These are phyloP conservation scores for Acanthochlamys bracteata DNA, from an alignment of 106 monocot species.

Conservation along the genomic window DNA sequence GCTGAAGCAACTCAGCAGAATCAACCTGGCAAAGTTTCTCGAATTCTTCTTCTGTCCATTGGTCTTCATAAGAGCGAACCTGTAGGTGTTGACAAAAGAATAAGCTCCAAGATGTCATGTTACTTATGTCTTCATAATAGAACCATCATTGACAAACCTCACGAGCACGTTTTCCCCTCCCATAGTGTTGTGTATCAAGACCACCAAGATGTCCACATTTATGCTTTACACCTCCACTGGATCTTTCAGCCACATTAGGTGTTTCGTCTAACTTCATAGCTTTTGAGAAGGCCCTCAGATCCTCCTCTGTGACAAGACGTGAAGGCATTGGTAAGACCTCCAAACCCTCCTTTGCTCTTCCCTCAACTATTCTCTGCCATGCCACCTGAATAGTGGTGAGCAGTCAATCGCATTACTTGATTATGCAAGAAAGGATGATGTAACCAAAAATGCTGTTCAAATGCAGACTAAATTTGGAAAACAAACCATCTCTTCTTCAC, in stretches of 20 bases:
- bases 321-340: conserved; percentile 49
- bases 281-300: conserved; percentile 63
- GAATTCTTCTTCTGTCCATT: conserved; percentile 99
- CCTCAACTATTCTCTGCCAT: conserved; percentile 64
- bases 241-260: conserved; percentile 28
- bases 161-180: conserved; percentile 97
- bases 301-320: conserved; percentile 91
- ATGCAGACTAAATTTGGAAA: conserved; percentile 2
- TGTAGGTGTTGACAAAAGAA: conserved; percentile 17
- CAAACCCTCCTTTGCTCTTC: conserved; percentile 21
- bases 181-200: conserved; percentile 89
- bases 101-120: too few relatives aligned
- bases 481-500: conserved; percentile 74
- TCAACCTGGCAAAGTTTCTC: conserved; percentile 95
- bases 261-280: conserved; percentile 59
- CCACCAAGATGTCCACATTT: conserved; percentile 40
- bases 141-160: conserved; percentile 46
- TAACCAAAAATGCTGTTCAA: background rate
- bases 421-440: background rate
- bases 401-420: conserved; percentile 4
- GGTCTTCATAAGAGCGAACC: conserved; percentile 97
- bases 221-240: conserved; percentile 33
- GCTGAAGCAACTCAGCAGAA: conserved; percentile 45
- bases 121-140: background rate
- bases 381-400: conserved; percentile 31